These are phyloP conservation scores for Citrus maxima DNA, from an alignment of 345 rosid genomes.

Conservation along the genomic window DNA sequence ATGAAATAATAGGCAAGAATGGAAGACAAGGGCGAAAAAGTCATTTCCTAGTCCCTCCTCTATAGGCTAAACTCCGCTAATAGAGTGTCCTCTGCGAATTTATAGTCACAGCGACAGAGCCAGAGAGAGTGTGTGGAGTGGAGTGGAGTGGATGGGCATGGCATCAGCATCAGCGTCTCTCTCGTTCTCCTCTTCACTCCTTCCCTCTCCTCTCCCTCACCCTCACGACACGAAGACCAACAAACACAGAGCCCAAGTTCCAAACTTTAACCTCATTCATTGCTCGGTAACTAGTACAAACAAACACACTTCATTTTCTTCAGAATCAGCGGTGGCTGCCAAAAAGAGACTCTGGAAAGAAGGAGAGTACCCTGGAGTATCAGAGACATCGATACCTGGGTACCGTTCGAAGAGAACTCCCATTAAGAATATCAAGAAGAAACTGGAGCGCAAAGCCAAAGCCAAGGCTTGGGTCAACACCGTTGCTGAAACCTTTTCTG, in stretches of 20 bases:
- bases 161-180: slow-evolving; percentile 36
- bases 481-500: slow-evolving; percentile 78
- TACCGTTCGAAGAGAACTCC: slow-evolving; percentile 41
- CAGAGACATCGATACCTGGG: slow-evolving; percentile 28
- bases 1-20: no score
- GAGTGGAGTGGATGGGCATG: not conserved
- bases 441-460: slow-evolving; percentile 52
- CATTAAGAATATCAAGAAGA: slow-evolving; percentile 71
- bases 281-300: slow-evolving; percentile 18
- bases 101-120: no score
- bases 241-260: not conserved
- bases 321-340: slow-evolving; percentile 28
- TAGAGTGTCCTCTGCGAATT: no score
- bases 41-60: not conserved
- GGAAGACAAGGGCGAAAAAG: not conserved
- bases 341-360: slow-evolving; percentile 71
- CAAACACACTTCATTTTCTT: slow-evolving; percentile 18
- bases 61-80: no score
- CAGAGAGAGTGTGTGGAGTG: no score
- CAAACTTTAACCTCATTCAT: slow-evolving; percentile 8
- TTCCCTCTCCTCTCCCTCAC: slow-evolving; percentile 39
- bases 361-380: slow-evolving; percentile 72
- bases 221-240: not conserved
- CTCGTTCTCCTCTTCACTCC: slow-evolving; percentile 58
- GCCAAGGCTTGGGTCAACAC: slow-evolving; percentile 80